Conservation (phyloP, 257 asterid species). For the Cruciata laevipes region DNA sequence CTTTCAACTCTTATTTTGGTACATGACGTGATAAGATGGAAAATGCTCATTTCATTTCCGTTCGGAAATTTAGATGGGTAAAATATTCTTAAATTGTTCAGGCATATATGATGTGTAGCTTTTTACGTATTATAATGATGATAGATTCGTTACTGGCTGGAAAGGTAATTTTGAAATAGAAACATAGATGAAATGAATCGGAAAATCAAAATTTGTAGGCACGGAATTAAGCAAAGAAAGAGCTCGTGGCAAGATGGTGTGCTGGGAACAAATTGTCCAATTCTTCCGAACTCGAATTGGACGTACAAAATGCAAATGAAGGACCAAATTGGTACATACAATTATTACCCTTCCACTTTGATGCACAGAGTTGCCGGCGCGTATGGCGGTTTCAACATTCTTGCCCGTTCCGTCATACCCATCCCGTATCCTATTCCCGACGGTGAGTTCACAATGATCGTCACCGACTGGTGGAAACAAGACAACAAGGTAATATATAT, state of each 20-base stretch:
- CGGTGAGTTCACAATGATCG: conserved; percentile 43
- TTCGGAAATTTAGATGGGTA: too few species aligned
- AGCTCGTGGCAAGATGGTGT: conserved; percentile 86
- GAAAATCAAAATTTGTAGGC: conserved; percentile 28
- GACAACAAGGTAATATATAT: conserved; percentile 92
- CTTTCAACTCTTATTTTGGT: too few species aligned
- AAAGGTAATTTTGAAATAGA: too few species aligned
- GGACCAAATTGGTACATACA: conserved; percentile 73
- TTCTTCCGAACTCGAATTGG: conserved; percentile 68
- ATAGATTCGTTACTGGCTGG: too few species aligned
- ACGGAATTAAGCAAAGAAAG: conserved; percentile 70
- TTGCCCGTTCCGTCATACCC: conserved; percentile 57
- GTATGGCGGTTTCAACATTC: conserved; percentile 59
- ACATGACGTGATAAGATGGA: too few species aligned
- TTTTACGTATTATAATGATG: too few species aligned
- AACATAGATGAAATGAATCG: too few species aligned
- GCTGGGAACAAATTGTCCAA: conserved; percentile 88
- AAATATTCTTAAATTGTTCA: too few species aligned
- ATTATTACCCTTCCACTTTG: conserved; percentile 59
- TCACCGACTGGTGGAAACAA: conserved; percentile 77
- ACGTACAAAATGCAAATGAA: conserved; percentile 75
- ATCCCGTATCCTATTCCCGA: conserved; percentile 62
- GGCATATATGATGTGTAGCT: too few species aligned
- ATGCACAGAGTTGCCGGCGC: conserved; percentile 75
- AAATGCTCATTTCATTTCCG: too few species aligned